phyloP scores from a whole-genome alignment of 2,329 filamentous ascomycete species.

The Penicillium sp. region DNA sequence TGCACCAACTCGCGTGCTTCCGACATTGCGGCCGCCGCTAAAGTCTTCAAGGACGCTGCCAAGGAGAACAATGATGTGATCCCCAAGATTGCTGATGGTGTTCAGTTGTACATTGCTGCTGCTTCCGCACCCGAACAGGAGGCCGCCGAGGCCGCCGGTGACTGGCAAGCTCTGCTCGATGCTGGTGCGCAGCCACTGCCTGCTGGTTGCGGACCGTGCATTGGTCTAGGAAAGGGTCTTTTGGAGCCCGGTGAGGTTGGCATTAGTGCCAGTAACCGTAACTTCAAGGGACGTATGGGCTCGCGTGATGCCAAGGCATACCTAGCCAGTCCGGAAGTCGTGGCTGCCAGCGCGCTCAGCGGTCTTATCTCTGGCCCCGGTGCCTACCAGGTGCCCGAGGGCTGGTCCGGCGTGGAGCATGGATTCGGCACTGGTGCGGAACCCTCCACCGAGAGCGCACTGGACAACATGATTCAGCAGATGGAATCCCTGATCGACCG shows the following conservation, averaged over 20 bases:
- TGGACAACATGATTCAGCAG: conserved; percentile 69
- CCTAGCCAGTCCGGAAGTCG: conserved; percentile 83
- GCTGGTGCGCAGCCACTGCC: conserved; percentile 74
- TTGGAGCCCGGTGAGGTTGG: conserved; percentile 84
- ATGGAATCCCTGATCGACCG: conserved; percentile 62
- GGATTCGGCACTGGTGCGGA: conserved; percentile 69
- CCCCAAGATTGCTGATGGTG: conserved; percentile 70
- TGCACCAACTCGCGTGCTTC: conserved; percentile 86
- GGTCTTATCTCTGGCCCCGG: conserved; percentile 64
- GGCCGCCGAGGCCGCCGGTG: conserved; percentile 73
- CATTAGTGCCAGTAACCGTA: conserved; percentile 79
- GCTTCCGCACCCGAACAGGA: conserved; percentile 77
- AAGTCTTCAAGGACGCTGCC: conserved; percentile 78
- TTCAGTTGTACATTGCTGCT: conserved; percentile 86
- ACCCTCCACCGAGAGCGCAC: conserved; percentile 65
- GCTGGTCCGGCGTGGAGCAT: conserved; percentile 59
- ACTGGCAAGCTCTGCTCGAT: conserved; percentile 80
- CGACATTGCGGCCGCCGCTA: conserved; percentile 77
- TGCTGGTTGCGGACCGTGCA: conserved; percentile 78
- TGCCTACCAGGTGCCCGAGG: conserved; percentile 71
- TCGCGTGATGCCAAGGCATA: conserved; percentile 77
- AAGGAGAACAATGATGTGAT: conserved; percentile 58
- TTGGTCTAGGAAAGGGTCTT: conserved; percentile 77
- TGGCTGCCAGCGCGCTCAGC: conserved; percentile 79
- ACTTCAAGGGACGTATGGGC: conserved; percentile 92